phyloP scores from a whole-genome alignment of 805 yeast species.

The Debaryomyces hansenii region DNA sequence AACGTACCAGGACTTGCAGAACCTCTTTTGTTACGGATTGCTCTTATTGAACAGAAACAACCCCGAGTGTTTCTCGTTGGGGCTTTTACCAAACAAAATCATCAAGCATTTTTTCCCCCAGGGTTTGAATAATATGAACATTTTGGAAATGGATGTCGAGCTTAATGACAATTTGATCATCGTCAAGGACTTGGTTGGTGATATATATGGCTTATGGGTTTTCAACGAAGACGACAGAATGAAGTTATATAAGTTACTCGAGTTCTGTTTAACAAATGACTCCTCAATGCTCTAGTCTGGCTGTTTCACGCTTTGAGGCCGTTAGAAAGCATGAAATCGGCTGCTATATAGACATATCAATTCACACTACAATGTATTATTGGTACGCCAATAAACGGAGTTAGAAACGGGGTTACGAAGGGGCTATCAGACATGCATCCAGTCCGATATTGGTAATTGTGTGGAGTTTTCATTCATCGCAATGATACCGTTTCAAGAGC shows the following conservation, averaged over 20 bases:
- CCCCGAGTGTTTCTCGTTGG: conserved; percentile 72
- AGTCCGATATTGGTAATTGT: too few relatives aligned
- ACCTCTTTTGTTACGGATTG: conserved; percentile 62
- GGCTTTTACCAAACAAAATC: conserved; percentile 58
- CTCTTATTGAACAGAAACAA: conserved; percentile 66
- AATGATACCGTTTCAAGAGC: too few relatives aligned
- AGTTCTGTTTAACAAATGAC: conserved; percentile 39
- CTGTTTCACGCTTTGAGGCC: background rate
- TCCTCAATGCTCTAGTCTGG: conserved; percentile 6
- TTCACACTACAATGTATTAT: too few relatives aligned
- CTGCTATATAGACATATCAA: background rate
- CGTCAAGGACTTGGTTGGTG: conserved; percentile 64
- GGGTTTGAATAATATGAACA: conserved; percentile 27
- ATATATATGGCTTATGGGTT: conserved; percentile 77
- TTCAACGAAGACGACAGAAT: conserved; percentile 68
- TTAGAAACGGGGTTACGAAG: too few relatives aligned
- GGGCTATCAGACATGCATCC: too few relatives aligned
- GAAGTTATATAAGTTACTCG: conserved; percentile 50
- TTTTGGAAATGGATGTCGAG: conserved; percentile 61
- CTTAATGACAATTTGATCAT: conserved; percentile 69
- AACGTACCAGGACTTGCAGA: conserved; percentile 35
- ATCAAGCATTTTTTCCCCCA: conserved; percentile 44
- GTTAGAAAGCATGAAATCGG: background rate
- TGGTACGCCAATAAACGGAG: too few relatives aligned
- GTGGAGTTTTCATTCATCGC: too few relatives aligned